Percentiles rank a stretch among this genome's conserved stretches.
These are phyloP conservation scores for Adenanthera pavonina DNA, from an alignment of 306 rosid species.

Conservation along the genomic window DNA sequence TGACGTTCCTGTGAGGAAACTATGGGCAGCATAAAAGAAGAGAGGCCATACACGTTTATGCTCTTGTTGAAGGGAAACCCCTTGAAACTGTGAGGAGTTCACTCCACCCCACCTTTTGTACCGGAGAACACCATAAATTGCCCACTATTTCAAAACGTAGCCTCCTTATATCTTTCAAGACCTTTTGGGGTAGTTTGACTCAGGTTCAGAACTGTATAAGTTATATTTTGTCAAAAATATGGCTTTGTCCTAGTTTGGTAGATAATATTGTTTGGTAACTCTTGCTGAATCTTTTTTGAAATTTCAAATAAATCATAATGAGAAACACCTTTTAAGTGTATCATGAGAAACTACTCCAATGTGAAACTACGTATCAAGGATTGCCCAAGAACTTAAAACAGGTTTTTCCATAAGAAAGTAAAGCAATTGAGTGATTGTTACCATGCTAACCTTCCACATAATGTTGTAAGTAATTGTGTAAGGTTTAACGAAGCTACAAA, in stretches of 20 bases:
- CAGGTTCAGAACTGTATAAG: neutral
- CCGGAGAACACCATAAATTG: neutral
- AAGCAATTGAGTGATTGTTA: neutral
- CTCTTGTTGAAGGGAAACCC: neutral
- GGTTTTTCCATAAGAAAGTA: neutral
- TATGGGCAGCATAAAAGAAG: neutral
- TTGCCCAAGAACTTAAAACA: neutral
- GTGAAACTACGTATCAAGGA: neutral
- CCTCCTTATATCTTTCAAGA: neutral
- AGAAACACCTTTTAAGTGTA: neutral
- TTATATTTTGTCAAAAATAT: neutral
- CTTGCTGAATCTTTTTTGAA: neutral
- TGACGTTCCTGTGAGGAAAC: neutral
- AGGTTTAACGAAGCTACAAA: constrained; percentile 2
- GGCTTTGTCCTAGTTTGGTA: neutral
- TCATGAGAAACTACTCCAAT: neutral
- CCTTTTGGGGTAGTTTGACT: neutral
- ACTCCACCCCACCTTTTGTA: neutral
- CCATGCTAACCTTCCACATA: neutral
- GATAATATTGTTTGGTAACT: neutral
- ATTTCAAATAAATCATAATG: neutral
- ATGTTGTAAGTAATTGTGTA: neutral
- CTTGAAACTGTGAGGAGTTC: neutral
- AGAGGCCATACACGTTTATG: neutral
- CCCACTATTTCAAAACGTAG: neutral